Evolutionary conservation across 176 grass and related monocot genomes (phyloP).

Genomic region (Chloris gayana): DNA sequence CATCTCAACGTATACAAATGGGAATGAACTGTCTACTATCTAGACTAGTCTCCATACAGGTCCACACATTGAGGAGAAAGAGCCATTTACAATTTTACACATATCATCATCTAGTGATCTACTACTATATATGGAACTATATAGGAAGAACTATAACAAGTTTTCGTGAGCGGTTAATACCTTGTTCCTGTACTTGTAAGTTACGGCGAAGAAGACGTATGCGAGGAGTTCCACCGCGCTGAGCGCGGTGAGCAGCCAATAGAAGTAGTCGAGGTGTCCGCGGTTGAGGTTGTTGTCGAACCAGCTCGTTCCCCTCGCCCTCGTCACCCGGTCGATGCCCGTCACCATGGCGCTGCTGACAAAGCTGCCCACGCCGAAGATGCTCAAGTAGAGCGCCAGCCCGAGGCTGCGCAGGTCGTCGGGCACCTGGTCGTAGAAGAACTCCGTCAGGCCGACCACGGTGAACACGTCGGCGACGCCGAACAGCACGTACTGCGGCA

Average conservation of each 20-base stretch:
- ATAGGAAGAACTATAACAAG: too few relatives aligned
- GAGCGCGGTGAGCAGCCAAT: too few relatives aligned
- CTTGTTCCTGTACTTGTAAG: too few relatives aligned
- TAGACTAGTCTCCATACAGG: background rate
- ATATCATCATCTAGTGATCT: background rate
- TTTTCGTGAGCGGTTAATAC: too few relatives aligned
- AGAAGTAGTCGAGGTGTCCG: too few relatives aligned
- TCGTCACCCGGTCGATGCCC: too few relatives aligned
- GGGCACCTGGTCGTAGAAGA: slow-evolving; percentile 81
- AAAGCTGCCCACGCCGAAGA: too few relatives aligned
- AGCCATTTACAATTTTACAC: background rate
- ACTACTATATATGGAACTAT: background rate
- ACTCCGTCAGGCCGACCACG: slow-evolving; percentile 70
- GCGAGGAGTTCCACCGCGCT: too few relatives aligned
- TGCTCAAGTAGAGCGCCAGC: slow-evolving; percentile 45
- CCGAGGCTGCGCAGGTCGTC: slow-evolving; percentile 58
- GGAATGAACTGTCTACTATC: background rate
- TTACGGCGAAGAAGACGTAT: too few relatives aligned
- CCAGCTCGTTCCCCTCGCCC: too few relatives aligned
- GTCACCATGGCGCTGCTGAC: too few relatives aligned
- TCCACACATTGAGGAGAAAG: background rate
- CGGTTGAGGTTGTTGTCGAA: too few relatives aligned
- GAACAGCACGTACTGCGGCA: slow-evolving; percentile 63
- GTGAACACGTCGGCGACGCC: slow-evolving; percentile 60
- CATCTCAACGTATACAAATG: background rate